A percentile compares a stretch with the other conserved stretches of the same genome.
Conservation (phyloP, 352 stramenopile species). For the Globisporangium okanoganense region DNA sequence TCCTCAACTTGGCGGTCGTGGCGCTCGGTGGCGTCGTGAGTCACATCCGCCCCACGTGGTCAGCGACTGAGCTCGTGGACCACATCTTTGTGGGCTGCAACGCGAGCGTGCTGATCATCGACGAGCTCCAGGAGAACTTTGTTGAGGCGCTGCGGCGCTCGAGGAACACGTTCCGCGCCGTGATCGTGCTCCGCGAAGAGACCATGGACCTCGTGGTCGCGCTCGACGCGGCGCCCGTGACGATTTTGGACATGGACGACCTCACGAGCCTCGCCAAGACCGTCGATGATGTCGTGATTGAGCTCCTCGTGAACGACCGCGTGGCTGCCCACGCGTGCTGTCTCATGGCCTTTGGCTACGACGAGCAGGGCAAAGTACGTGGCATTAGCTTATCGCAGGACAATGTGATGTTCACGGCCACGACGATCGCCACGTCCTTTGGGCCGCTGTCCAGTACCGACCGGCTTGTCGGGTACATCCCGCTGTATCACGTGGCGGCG, state of each 20-base stretch:
- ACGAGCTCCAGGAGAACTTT: slow-evolving; percentile 48
- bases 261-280: slow-evolving; percentile 24
- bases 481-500: slow-evolving; percentile 56
- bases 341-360: slow-evolving; percentile 62
- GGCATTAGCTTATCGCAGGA: slow-evolving; percentile 70
- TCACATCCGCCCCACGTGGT: slow-evolving; percentile 60
- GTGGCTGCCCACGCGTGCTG: slow-evolving; percentile 46
- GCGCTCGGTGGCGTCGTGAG: slow-evolving; percentile 50
- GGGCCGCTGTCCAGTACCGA: slow-evolving; percentile 44
- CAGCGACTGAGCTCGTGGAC: slow-evolving; percentile 37
- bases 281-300: slow-evolving; percentile 25
- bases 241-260: slow-evolving; percentile 45
- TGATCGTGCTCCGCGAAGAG: slow-evolving; percentile 40
- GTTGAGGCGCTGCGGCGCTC: slow-evolving; percentile 29
- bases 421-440: slow-evolving; percentile 54
- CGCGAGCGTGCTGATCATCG: slow-evolving; percentile 56
- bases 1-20: slow-evolving; percentile 58
- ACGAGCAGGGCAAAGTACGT: slow-evolving; percentile 40
- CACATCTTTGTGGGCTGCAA: slow-evolving; percentile 50
- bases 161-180: slow-evolving; percentile 27
- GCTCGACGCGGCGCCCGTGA: slow-evolving; percentile 31
- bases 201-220: slow-evolving; percentile 21
- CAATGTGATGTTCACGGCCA: slow-evolving; percentile 79
- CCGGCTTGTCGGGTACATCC: slow-evolving; percentile 64
- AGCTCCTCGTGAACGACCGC: slow-evolving; percentile 19